Evolutionary conservation across 176 grass and related monocot species (phyloP).

Genomic region (Lolium rigidum): DNA sequence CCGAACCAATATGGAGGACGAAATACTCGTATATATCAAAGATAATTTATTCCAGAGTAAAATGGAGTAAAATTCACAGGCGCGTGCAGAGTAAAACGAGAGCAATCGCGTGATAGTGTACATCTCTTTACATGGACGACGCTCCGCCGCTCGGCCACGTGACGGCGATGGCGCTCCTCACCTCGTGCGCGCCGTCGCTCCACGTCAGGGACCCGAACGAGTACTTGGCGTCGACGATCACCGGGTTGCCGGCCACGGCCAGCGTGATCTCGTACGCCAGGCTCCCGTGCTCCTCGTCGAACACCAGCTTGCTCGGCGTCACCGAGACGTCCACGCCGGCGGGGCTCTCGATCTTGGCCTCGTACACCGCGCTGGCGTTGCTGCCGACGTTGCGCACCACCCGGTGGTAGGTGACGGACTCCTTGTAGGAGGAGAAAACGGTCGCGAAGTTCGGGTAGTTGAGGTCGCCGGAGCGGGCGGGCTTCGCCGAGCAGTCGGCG

Average conservation of each 20-base stretch:
- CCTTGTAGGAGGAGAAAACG: constrained; percentile 66
- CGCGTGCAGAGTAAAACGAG: not conserved
- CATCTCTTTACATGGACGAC: constrained; percentile 43
- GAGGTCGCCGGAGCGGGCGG: constrained; percentile 66
- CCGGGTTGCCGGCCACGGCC: constrained; percentile 48
- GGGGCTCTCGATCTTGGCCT: constrained; percentile 50
- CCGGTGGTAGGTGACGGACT: constrained; percentile 67
- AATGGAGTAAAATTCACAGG: not conserved
- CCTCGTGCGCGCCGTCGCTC: constrained; percentile 62
- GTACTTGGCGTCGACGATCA: constrained; percentile 57
- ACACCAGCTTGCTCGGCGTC: constrained; percentile 87
- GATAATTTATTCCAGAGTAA: constrained; percentile 27
- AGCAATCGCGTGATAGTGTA: not conserved
- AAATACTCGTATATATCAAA: no score
- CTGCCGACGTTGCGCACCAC: constrained; percentile 76
- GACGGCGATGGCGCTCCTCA: constrained; percentile 72
- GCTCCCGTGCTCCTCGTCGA: constrained; percentile 55
- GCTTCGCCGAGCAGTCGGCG: constrained; percentile 66
- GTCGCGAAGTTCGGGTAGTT: constrained; percentile 84
- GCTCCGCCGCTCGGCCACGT: constrained; percentile 61
- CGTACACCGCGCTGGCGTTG: constrained; percentile 52
- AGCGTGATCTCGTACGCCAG: constrained; percentile 67
- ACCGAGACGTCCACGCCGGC: constrained; percentile 70
- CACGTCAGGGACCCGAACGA: constrained; percentile 68
- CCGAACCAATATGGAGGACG: no score